These are phyloP conservation scores for Rhizophora mangle DNA, from an alignment of 345 rosid genomes.

Conservation along the genomic window DNA sequence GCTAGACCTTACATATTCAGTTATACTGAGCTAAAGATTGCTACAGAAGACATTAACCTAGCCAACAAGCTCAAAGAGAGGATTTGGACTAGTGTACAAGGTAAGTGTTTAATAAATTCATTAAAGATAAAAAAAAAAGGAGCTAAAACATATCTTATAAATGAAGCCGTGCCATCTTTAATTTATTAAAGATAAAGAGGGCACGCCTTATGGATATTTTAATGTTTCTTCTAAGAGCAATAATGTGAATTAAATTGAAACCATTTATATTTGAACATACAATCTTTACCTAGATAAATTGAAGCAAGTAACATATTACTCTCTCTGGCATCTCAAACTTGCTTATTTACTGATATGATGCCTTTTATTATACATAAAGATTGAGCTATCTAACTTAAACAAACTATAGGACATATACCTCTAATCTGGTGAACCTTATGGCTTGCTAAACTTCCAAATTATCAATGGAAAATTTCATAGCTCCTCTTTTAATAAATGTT, in stretches of 20 bases:
- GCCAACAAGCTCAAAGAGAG: constrained; percentile 78
- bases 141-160: background rate
- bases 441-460: background rate
- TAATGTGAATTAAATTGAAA: background rate
- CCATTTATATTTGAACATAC: no score
- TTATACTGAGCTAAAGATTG: constrained; percentile 53
- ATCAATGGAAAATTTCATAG: background rate
- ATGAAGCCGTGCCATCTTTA: background rate
- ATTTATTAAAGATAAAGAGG: background rate
- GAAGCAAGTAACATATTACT: no score
- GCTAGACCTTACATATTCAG: constrained; percentile 55
- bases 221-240: background rate
- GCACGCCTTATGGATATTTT: background rate
- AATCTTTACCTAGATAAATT: no score
- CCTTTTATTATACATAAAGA: no score
- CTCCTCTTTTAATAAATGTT: no score
- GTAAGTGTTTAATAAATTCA: constrained; percentile 19
- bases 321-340: no score
- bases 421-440: background rate
- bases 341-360: no score
- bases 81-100: constrained; percentile 75
- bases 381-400: background rate
- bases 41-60: constrained; percentile 57
- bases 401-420: background rate
- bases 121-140: background rate